These are phyloP conservation scores for Serendipita sp. DNA, from an alignment of 768 basidiomycete genomes.

Conservation along the genomic window DNA sequence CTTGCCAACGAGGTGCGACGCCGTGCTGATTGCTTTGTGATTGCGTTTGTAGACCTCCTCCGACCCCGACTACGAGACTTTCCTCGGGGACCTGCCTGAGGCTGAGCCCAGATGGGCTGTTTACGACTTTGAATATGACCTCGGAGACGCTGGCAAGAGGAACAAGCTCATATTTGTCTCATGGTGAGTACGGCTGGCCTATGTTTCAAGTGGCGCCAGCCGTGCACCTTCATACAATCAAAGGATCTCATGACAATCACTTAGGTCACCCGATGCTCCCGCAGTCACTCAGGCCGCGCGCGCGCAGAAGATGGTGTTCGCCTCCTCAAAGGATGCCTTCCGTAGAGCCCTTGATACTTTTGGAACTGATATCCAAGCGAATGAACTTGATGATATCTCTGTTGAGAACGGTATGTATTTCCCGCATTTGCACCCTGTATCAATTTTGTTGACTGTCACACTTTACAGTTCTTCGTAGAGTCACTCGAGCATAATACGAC, in stretches of 20 bases:
- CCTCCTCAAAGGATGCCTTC: slow-evolving; percentile 28
- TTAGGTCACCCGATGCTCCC: too few species aligned
- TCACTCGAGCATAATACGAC: neutral
- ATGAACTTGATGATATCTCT: neutral
- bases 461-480: neutral
- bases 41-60: slow-evolving; percentile 12
- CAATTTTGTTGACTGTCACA: neutral
- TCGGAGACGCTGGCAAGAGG: slow-evolving; percentile 23
- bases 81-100: slow-evolving; percentile 25
- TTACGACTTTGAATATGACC: slow-evolving; percentile 27
- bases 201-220: neutral
- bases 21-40: too few species aligned
- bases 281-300: slow-evolving; percentile 21
- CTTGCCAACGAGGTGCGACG: too few species aligned
- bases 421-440: neutral
- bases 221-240: too few species aligned
- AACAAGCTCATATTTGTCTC: slow-evolving; percentile 29
- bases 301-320: slow-evolving; percentile 31
- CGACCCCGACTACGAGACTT: slow-evolving; percentile 22
- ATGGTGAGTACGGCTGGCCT: slow-evolving; percentile 20
- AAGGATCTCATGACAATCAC: too few species aligned
- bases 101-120: slow-evolving; percentile 27
- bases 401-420: neutral
- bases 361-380: neutral
- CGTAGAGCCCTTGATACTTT: neutral